Evolutionary conservation across 2,329 filamentous ascomycete genomes (phyloP), one percentile per base, ranked within the genome.

Genomic region (Pseudocercospora crystallina): DNA sequence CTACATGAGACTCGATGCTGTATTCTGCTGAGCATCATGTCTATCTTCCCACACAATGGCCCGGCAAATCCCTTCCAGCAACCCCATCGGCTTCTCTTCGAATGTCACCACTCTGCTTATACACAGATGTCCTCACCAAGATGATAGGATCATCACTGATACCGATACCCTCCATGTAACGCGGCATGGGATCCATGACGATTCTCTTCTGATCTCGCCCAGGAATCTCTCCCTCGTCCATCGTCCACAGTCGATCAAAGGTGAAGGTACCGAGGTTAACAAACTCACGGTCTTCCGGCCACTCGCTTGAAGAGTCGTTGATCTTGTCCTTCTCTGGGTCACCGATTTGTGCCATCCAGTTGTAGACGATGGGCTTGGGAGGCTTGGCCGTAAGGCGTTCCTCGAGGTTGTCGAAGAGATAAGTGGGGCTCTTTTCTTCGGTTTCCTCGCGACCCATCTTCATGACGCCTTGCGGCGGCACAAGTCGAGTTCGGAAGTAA

Each of bases 81-180:
- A 48, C 43, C 10, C 34, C 37, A 42, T 49, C 43, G n/a, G 39
- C 39, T 15, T 58, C 46, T 36, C 55, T 48, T 42, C 55, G 39
- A 11, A 51, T 56, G 34, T 34, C 39, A 11, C 50, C 56, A 39
- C 53, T 58, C 26, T 43, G 54, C 2, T 54, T 39, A 36, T 58
- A 57, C 11, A 58, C 56, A 20, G 53, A 43, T 9, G 49, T 52
- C 2, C 49, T 32, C 36, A 58, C 37, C 44, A 54, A 49, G 33
- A 58, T 51, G 12, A 58, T 34, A 8, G 56, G 50, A 39, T 58
- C 53, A 32, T 58, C 53, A 35, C 56, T 52, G 37, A 43, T 42
- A 34, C 42, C 49, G 17, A 56, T 56, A 48, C 55, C 55, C 20
- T 58, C 46, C 30, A 58, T 58, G 34, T 59, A 56, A 29, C 53